These are phyloP conservation scores for Plasmodium vivax DNA, from an alignment of 169 alveolate genomes.

Conservation along the genomic window DNA sequence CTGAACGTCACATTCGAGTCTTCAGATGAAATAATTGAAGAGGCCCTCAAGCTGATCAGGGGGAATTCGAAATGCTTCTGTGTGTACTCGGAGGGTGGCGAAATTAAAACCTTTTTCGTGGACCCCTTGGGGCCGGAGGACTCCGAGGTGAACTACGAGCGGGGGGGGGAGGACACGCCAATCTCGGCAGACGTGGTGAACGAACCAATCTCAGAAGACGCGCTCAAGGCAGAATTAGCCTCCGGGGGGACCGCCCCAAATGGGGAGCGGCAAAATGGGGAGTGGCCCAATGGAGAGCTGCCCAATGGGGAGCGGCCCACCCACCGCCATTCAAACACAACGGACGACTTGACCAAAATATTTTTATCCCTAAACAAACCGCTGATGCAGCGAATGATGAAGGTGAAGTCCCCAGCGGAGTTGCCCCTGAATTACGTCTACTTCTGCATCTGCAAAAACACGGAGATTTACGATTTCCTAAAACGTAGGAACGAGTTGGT, in stretches of 20 bases:
- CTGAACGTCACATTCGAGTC: slow-evolving; percentile 32
- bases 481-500: slow-evolving; percentile 14
- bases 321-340: neutral
- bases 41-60: slow-evolving; percentile 11
- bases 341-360: neutral
- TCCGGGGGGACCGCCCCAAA: neutral
- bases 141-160: slow-evolving; percentile 43
- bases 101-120: slow-evolving; percentile 38
- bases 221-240: neutral
- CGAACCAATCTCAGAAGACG: neutral
- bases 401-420: slow-evolving; percentile 12
- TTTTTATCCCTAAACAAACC: slow-evolving; percentile 10
- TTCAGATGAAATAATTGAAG: slow-evolving; percentile 45
- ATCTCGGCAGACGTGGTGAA: neutral
- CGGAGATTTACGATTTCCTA: slow-evolving; percentile 45
- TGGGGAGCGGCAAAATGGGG: neutral
- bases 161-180: neutral
- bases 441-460: slow-evolving; percentile 46
- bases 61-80: slow-evolving; percentile 53
- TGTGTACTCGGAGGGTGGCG: slow-evolving; percentile 10
- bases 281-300: neutral
- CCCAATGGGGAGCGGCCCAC: neutral
- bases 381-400: slow-evolving; percentile 25
- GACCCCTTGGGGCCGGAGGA: slow-evolving; percentile 50
- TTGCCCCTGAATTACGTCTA: slow-evolving; percentile 56